Evolutionary conservation across 1,139 yeast species (phyloP), one percentile per base, ranked within the genome.

Genomic region (Blastobotrys proliferans): DNA sequence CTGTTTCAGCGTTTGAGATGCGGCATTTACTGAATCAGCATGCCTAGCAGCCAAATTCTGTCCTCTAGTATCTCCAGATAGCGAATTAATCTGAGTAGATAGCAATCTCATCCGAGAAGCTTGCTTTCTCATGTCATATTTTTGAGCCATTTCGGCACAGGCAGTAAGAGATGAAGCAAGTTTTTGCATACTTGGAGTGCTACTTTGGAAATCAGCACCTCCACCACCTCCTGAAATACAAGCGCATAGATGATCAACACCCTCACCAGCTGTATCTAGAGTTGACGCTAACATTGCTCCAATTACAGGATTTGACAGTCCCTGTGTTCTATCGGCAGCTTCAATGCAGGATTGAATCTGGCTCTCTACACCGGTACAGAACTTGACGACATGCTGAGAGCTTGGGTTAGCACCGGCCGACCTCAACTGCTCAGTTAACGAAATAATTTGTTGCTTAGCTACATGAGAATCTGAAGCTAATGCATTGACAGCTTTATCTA

Each of bases 211-310:
- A 29, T 14, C 6, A 4, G 33, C 9, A 29, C 13, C 19, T 14
- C 6, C 33, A 6, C n/a, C 14, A 26, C 13, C 13, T 13, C 13
- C 29, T 6, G 13, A 26, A 22, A 22, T 10, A 22, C 9, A 22
- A 8, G 9, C 6, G 26, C 26, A 22, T 22, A 60, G 47, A 6
- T 55, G 57, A 49, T 59, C 61, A 17, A 55, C 58, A 24, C 62
- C 63, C 40, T 59, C 61, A 35, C 58, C 54, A 9, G 59, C 49
- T n/a, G 58, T 47, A 44, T 59, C 59, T 29, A 58, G 54, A 32
- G 56, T 52, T 21, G 62, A 60, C 2, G 56, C 57, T 4, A 58
- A 52, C 30, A 58, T 44, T 25, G 48, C 42, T 24, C 46, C 40
- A 25, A 51, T 52, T 20, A 57, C 48, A 3, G 46, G 50, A 41